Base-by-base conservation (phyloP, 2,329 filamentous ascomycete species). In the Colletotrichum euphorbiae region DNA sequence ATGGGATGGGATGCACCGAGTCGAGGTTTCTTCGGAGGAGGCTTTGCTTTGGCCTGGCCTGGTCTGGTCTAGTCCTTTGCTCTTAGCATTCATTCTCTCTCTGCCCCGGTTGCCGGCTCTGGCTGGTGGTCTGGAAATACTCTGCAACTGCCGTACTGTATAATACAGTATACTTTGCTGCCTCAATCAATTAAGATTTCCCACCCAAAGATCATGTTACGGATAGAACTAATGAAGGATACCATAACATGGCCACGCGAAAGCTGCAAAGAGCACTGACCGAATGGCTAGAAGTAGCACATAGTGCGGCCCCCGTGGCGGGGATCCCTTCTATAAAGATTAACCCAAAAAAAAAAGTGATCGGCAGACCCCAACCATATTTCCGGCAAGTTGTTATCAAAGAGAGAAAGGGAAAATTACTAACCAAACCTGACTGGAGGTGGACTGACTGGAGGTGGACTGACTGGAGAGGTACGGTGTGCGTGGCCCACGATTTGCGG, bases 291-390 rank as follows among this genome's bases (percentile, higher is more conserved):
- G 59, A 56, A 40, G 21, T 33, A 56, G 46, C n/a, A n/a, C n/a
- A n/a, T n/a, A 50, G 33, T 62, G 33, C 63, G 51, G 38, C 36
- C 45, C 50, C 24, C 43, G 59, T 58, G 59, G 64, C 59, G 51
- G 21, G 33, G 33, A 13, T 38, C 12, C 12, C n/a, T n/a, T n/a
- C n/a, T n/a, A n/a, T n/a, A n/a, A n/a, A n/a, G n/a, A n/a, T n/a
- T n/a, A n/a, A n/a, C n/a, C n/a, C n/a, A n/a, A n/a, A n/a, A n/a
- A n/a, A n/a, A n/a, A n/a, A n/a, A n/a, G n/a, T 21, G 48, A 17
- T 48, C 42, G 33, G 50, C 58, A 56, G 59, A n/a, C 31, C 52
- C 50, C 58, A 21, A 45, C 40, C 9, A 13, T 9, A 11, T 3
- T 24, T 24, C 24, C 33, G 9, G 4, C 2, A 38, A 38, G 33